Percentiles rank a stretch among this genome's conserved stretches.
These are phyloP conservation scores for Prunus salicina DNA, from an alignment of 306 rosid species.

Conservation along the genomic window DNA sequence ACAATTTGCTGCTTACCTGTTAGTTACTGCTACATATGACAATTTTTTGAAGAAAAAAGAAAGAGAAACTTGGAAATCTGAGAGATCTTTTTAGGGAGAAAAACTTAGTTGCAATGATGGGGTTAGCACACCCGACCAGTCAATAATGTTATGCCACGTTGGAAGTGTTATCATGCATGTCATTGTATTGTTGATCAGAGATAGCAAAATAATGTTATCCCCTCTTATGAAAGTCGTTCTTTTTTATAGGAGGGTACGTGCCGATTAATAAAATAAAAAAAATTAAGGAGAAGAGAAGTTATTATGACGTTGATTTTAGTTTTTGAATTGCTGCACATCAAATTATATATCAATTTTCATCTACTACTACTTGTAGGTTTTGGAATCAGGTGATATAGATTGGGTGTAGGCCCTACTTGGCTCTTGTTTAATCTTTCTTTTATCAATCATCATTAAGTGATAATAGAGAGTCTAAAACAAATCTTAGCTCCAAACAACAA, in stretches of 20 bases:
- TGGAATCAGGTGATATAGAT: not conserved
- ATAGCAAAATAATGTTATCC: too few relatives aligned
- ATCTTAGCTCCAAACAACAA: conserved; percentile 33
- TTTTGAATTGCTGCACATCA: not conserved
- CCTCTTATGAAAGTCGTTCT: too few relatives aligned
- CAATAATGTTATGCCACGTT: too few relatives aligned
- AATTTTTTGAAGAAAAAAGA: too few relatives aligned
- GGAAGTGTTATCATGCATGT: too few relatives aligned
- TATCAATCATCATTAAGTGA: conserved; percentile 38
- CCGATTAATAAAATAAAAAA: not conserved
- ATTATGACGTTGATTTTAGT: not conserved
- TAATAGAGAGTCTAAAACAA: conserved; percentile 39
- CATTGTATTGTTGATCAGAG: fast-evolving
- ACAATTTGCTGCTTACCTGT: too few relatives aligned
- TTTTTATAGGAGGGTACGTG: too few relatives aligned
- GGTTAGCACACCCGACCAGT: too few relatives aligned
- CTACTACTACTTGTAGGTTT: not conserved
- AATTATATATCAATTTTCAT: not conserved
- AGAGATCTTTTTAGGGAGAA: too few relatives aligned
- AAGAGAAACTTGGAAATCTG: too few relatives aligned
- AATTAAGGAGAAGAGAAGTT: not conserved
- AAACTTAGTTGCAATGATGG: too few relatives aligned
- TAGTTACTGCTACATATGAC: too few relatives aligned
- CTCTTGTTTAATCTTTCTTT: conserved; percentile 14
- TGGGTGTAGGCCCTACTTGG: not conserved